A percentile compares a stretch with the other conserved stretches of the same genome.
Conservation (phyloP, 768 basidiomycete genomes). For the Leccinum rimulosum region DNA sequence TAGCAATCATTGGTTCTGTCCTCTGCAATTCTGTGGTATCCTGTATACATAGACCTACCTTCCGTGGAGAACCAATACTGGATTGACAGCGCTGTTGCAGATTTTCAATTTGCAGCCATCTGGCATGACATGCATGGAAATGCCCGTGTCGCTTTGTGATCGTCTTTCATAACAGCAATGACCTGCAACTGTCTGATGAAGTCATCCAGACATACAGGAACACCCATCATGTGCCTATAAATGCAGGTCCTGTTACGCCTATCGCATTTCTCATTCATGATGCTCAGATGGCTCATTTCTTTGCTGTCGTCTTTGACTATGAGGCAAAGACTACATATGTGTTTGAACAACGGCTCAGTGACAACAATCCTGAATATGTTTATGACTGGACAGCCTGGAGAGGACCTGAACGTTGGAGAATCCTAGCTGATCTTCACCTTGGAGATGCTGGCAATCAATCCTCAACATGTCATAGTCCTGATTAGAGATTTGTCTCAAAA, state of each 20-base stretch:
- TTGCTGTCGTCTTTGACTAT: constrained; percentile 1
- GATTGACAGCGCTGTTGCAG: background rate
- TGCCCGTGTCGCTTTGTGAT: background rate
- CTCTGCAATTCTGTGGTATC: background rate
- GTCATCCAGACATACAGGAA: background rate
- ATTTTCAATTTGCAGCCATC: constrained; percentile 3
- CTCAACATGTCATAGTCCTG: background rate
- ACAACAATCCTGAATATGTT: background rate
- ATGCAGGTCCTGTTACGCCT: background rate
- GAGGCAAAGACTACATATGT: background rate
- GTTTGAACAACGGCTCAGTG: background rate
- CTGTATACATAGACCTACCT: background rate
- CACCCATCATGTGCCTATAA: background rate
- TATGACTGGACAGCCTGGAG: background rate
- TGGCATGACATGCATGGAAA: background rate
- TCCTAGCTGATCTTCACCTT: background rate
- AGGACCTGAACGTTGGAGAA: background rate
- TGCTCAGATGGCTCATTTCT: background rate
- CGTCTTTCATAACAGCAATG: background rate
- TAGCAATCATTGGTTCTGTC: constrained; percentile 3
- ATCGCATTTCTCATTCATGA: background rate
- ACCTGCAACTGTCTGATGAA: background rate
- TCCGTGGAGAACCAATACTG: background rate
- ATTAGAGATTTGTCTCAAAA: constrained; percentile 2
- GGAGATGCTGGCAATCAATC: background rate